Conservation (phyloP, 257 asterid genomes). For the Solanum lycopersicoides region DNA sequence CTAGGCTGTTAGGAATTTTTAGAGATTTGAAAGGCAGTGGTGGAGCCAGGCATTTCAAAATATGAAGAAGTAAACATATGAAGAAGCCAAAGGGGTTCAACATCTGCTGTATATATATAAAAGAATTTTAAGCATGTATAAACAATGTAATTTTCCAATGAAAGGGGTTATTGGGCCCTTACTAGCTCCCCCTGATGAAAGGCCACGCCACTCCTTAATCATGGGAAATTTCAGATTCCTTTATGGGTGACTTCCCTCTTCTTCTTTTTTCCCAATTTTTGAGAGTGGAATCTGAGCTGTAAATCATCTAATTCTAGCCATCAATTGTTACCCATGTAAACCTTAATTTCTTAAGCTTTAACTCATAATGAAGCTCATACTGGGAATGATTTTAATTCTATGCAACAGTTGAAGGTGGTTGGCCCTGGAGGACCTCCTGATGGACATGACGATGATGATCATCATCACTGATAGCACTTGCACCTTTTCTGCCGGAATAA, state of each 20-base stretch:
- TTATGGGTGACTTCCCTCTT: neutral
- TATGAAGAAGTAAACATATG: too few species aligned
- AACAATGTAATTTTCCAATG: neutral
- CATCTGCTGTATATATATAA: too few species aligned
- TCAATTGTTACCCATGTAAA: neutral
- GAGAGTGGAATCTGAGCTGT: neutral
- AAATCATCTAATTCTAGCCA: neutral
- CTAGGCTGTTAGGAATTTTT: neutral
- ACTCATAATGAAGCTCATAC: neutral
- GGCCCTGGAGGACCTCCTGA: constrained; percentile 90
- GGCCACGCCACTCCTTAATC: neutral
- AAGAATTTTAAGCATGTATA: neutral
- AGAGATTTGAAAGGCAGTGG: neutral
- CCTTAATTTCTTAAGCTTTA: neutral
- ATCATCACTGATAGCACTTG: constrained; percentile 38
- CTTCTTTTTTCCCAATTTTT: neutral
- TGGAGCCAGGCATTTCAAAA: neutral
- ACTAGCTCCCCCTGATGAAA: neutral
- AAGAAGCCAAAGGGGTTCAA: neutral
- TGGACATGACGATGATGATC: constrained; percentile 47
- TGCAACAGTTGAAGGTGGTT: constrained; percentile 68
- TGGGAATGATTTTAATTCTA: neutral
- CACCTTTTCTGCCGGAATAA: constrained; percentile 36
- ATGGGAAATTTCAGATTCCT: neutral
- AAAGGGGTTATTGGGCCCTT: neutral